phyloP scores from a whole-genome alignment of 1,284 basidiomycete genomes.

The Gomphus bonarii region DNA sequence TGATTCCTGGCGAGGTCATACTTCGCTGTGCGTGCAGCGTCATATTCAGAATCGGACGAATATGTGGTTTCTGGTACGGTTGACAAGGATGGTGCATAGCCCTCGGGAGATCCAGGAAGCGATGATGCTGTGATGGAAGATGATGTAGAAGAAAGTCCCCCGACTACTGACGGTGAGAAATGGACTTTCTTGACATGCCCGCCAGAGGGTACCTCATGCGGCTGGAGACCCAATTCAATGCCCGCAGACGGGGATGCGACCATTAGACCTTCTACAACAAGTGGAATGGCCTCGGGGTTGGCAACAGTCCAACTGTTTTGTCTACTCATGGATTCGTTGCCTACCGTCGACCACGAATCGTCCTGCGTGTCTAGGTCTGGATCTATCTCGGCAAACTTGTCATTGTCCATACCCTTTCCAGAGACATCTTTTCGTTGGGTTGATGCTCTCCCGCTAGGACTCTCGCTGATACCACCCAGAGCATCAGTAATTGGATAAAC shows the following conservation, averaged over 20 bases:
- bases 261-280: neutral
- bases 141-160: slow-evolving; percentile 20
- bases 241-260: neutral
- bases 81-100: slow-evolving; percentile 8
- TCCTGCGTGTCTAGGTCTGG: slow-evolving; percentile 4
- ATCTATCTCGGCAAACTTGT: neutral
- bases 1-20: neutral
- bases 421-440: neutral
- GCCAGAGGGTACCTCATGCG: neutral
- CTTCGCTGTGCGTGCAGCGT: neutral
- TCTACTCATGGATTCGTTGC: slow-evolving; percentile 11
- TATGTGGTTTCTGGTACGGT: slow-evolving; percentile 5
- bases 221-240: neutral
- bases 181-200: slow-evolving; percentile 29
- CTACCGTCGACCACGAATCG: slow-evolving; percentile 12
- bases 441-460: slow-evolving; percentile 1
- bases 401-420: neutral
- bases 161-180: slow-evolving; percentile 35
- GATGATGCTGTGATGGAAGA: slow-evolving; percentile 16
- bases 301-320: slow-evolving; percentile 12
- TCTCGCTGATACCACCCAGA: neutral
- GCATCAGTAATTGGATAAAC: slow-evolving; percentile 10
- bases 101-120: slow-evolving; percentile 21
- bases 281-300: neutral
- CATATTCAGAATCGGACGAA: neutral